These are phyloP conservation scores for Yarrowia sp. DNA, from an alignment of 805 yeast genomes.

Conservation along the genomic window DNA sequence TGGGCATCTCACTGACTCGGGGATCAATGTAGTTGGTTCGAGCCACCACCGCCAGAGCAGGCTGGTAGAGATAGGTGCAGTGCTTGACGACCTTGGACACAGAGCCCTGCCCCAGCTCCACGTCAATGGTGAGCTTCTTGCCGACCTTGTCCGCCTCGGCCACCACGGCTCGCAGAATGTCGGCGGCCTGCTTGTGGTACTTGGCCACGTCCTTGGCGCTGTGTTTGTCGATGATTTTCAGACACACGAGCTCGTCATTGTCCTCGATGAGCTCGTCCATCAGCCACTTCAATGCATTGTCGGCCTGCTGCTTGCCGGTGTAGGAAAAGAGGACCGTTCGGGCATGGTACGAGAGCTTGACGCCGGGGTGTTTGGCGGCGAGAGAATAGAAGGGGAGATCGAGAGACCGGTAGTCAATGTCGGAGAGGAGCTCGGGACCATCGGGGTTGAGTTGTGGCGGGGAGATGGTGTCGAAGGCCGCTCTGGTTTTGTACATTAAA, in stretches of 20 bases:
- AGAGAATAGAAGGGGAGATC: constrained; percentile 25
- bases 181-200: constrained; percentile 21
- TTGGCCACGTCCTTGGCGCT: constrained; percentile 32
- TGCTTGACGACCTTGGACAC: constrained; percentile 26
- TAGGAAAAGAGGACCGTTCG: constrained; percentile 11
- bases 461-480: constrained; percentile 27
- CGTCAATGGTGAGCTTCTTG: constrained; percentile 13
- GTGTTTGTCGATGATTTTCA: constrained; percentile 44
- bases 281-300: constrained; percentile 47
- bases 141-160: constrained; percentile 13
- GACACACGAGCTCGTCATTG: constrained; percentile 48
- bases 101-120: constrained; percentile 24
- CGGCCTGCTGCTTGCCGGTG: constrained; percentile 33
- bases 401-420: constrained; percentile 24
- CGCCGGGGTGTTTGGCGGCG: constrained; percentile 23
- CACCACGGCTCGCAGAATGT: constrained; percentile 4
- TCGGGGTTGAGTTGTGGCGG: constrained; percentile 6
- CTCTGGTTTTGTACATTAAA: constrained; percentile 25
- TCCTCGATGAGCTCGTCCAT: constrained; percentile 46
- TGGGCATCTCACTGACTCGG: constrained; percentile 25
- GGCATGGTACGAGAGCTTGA: constrained; percentile 22
- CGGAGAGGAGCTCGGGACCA: constrained; percentile 20
- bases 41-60: constrained; percentile 23
- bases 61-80: constrained; percentile 27
- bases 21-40: constrained; percentile 26